Conservation (phyloP, 2,329 filamentous ascomycete genomes). For the Colletotrichum tanaceti region DNA sequence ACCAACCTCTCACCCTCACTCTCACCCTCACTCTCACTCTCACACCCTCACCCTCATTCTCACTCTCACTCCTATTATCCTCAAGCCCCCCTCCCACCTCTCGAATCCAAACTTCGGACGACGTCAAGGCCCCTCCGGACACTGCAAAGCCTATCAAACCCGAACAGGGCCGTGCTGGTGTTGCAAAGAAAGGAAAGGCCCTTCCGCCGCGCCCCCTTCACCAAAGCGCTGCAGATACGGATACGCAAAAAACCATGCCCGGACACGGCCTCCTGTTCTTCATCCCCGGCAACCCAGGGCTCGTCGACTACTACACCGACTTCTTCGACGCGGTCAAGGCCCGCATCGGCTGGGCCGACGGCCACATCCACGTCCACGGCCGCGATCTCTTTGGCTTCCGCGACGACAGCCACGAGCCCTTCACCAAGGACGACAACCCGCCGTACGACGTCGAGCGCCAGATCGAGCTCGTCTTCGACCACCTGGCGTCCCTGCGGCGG, state of each 20-base stretch:
- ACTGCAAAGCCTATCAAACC: conserved; percentile 19
- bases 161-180: conserved; percentile 34
- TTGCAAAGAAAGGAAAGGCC: neutral
- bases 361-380: conserved; percentile 66
- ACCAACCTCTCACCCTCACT: too few relatives aligned
- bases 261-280: conserved; percentile 72
- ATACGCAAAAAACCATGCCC: conserved; percentile 17
- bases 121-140: conserved; percentile 6
- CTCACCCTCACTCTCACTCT: too few relatives aligned
- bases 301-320: conserved; percentile 77
- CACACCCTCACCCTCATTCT: too few relatives aligned
- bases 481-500: conserved; percentile 49
- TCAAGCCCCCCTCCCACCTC: neutral
- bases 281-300: conserved; percentile 80
- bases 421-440: conserved; percentile 51
- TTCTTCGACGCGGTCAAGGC: conserved; percentile 66
- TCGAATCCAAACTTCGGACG: conserved; percentile 18
- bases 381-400: conserved; percentile 69
- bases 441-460: conserved; percentile 67
- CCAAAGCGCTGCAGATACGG: conserved; percentile 24
- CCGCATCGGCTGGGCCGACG: conserved; percentile 40
- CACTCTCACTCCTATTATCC: too few relatives aligned
- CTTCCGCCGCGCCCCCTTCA: neutral
- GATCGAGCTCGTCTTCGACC: conserved; percentile 57
- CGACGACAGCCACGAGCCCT: conserved; percentile 63